phyloP scores from a whole-genome alignment of 257 asterid species.

The Gynochthodes officinalis region DNA sequence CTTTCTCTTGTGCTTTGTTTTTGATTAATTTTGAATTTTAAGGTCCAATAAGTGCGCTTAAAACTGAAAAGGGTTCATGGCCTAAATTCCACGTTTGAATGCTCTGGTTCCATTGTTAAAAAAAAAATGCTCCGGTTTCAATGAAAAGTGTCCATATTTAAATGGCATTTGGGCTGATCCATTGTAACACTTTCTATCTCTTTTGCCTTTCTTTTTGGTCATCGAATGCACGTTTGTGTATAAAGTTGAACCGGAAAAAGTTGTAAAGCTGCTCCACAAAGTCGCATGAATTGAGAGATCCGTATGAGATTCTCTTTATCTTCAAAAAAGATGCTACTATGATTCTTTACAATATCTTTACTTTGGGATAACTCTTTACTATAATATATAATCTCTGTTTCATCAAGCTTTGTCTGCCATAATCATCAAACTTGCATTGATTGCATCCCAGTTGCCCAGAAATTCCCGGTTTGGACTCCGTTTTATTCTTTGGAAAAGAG shows the following conservation, averaged over 20 bases:
- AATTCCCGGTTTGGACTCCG: constrained; percentile 1
- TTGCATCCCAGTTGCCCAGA: constrained; percentile 12
- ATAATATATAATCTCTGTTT: constrained; percentile 4
- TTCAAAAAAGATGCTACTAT: neutral
- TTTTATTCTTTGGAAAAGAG: neutral
- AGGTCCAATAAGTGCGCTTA: too few relatives aligned
- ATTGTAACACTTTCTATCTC: neutral
- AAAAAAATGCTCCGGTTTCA: too few relatives aligned
- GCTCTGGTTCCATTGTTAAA: too few relatives aligned
- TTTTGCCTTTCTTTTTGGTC: neutral
- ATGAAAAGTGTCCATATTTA: neutral
- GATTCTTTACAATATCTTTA: neutral
- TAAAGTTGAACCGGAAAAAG: neutral
- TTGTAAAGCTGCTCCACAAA: neutral
- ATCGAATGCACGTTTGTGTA: neutral
- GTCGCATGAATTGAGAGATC: neutral
- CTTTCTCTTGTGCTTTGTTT: too few relatives aligned
- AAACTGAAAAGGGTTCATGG: too few relatives aligned
- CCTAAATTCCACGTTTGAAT: neutral
- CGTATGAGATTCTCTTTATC: neutral
- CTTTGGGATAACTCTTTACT: neutral
- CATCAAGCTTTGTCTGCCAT: constrained; percentile 15
- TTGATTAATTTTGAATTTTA: too few relatives aligned
- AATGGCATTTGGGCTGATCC: neutral
- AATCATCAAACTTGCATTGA: constrained; percentile 10